Evolutionary conservation across 2,329 filamentous ascomycete genomes (phyloP).

Genomic region (Eutypa lata): DNA sequence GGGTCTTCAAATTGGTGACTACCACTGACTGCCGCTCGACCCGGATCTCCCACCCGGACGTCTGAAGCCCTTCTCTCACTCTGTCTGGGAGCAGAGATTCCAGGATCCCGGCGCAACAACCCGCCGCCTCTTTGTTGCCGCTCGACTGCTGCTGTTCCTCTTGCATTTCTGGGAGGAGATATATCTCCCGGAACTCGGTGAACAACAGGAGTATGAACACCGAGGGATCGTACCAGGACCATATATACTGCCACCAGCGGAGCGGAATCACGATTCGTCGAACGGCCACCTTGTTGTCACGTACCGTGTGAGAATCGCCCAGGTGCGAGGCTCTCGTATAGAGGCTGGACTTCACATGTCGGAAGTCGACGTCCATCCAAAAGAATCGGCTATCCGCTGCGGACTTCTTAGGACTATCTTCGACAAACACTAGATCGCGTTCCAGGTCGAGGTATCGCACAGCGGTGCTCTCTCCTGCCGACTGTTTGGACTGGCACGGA

Average conservation of each 20-base stretch:
- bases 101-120: background rate
- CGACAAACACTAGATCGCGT: background rate
- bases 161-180: too few species aligned
- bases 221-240: too few species aligned
- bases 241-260: too few species aligned
- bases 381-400: too few species aligned
- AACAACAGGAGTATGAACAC: too few species aligned
- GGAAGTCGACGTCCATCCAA: background rate
- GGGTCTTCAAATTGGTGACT: background rate
- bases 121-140: background rate
- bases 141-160: background rate
- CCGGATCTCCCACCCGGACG: background rate
- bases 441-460: background rate
- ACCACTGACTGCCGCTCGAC: background rate
- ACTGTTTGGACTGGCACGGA: background rate
- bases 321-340: too few species aligned
- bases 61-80: background rate
- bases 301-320: too few species aligned
- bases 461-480: background rate
- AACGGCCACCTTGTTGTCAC: too few species aligned
- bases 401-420: too few species aligned
- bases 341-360: too few species aligned
- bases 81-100: background rate
- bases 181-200: too few species aligned
- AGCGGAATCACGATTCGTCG: too few species aligned